Base-by-base conservation (phyloP, 2,329 filamentous ascomycete genomes). In the Aureobasidium namibiae region DNA sequence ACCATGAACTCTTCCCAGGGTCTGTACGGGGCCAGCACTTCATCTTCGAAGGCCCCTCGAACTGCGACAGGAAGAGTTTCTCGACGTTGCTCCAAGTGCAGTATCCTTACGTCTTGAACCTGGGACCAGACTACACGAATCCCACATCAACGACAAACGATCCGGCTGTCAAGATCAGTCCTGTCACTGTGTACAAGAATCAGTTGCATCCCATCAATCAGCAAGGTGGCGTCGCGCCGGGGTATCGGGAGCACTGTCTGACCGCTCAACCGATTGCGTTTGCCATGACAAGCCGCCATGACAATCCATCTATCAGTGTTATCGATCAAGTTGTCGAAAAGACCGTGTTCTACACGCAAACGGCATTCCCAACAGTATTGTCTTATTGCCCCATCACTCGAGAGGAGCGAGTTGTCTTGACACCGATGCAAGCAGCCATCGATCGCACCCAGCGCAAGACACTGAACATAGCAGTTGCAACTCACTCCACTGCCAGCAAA, bases 401-500 rank as follows among this genome's bases (percentile, higher is more conserved):
- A 7, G 79, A 82, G 1, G 82, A 86, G 18, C 85, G 87, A 50
- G 72, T 90, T 18, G 80, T 80, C 11, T 78, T 96, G 26, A 82
- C 82, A 33, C 85, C 92, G 7, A 78, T 94, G 61, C 88, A 96
- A 72, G 92, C 90, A n/a, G 92, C 88, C 0, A 79, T 97, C 62
- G 92, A 97, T 71, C 86, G 92, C 16, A 92, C 94, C 33, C 87
- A 90, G 66, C 85, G 92, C 61, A 96, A 96, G 77, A 95, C 92
- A 0, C 84, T 89, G 61, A 92, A 97, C 73, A 83, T 97, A 76
- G 78, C 83, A 1, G 74, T 87, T 70, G 85, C 85, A 52, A 79
- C 92, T 9, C 75, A 79, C 1, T 85, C 89, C 23, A 88, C 87
- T 5, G 54, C 63, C 8, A 65, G 61, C 39, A 68, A 67, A 16